Base-by-base conservation (phyloP, 176 grass and related monocot species). In the Juncus inflexus region DNA sequence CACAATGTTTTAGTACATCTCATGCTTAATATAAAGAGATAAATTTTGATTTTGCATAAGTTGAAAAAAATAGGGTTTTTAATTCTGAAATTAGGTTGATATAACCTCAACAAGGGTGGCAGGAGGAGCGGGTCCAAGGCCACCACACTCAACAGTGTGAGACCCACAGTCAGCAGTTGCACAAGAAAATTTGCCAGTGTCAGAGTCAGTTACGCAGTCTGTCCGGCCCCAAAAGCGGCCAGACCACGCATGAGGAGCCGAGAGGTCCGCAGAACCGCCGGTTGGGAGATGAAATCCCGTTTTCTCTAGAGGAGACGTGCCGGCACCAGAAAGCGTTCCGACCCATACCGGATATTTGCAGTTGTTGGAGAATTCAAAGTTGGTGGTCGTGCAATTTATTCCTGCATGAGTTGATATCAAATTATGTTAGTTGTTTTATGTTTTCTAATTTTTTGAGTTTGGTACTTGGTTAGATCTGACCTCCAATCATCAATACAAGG, bases 201-300 rank as follows among this genome's bases (percentile, higher is more conserved):
- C n/a, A 41, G 74, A 5, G 61, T 80, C 74, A 4, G 61, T 50
- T 0, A 10, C 45, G 72, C 90, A 95, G 19, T 79, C 77, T 0
- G 89, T 92, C 55, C 89, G 89, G 65, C 62, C 89, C 83, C 83
- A 95, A 66, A 95, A 90, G 3, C 58, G 87, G 62, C 90, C 86
- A 1, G 86, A 95, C 86, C 90, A 90, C 3, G 36, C 12, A 6
- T 75, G 81, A 37, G 90, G 75, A 12, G 77, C 66, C 10, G 63
- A 68, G 15, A 86, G 75, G 12, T 58, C 6, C 56, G 35, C 62
- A 9, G 79, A 76, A 19, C 57, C 60, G 0, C 65, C 65, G 3
- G 74, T 42, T 35, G 83, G 42, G 12, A 95, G 83, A 62, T 81
- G 76, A 80, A 95, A 90, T 57, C 86, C 83, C 0, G 82, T 67